These are phyloP conservation scores for Pythium biforme DNA, from an alignment of 352 stramenopile species.

Conservation along the genomic window DNA sequence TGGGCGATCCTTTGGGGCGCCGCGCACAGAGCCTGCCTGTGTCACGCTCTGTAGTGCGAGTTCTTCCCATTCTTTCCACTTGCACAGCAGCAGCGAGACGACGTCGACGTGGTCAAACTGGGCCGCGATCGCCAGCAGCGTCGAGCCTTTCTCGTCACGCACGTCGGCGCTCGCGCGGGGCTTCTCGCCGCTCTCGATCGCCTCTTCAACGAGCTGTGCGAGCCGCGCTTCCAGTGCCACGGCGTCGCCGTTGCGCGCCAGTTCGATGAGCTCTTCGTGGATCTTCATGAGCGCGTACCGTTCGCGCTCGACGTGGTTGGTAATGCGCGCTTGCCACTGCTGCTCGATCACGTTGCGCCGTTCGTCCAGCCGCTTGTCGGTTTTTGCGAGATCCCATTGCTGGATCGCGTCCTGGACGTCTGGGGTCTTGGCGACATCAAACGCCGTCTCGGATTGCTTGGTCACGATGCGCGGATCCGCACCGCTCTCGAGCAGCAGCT, in stretches of 20 bases:
- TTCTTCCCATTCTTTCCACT: constrained; percentile 47
- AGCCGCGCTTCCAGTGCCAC: constrained; percentile 54
- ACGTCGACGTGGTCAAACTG: constrained; percentile 71
- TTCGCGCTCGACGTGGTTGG: constrained; percentile 83
- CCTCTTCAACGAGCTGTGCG: constrained; percentile 73
- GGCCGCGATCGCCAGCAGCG: constrained; percentile 67
- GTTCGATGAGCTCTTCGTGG: constrained; percentile 70
- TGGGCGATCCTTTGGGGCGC: constrained; percentile 21
- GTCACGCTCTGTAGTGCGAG: constrained; percentile 15
- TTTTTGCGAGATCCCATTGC: constrained; percentile 73
- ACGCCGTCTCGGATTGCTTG: constrained; percentile 79
- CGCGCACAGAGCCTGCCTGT: constrained; percentile 23
- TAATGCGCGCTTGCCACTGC: constrained; percentile 85
- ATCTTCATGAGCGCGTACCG: constrained; percentile 80
- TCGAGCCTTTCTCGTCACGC: constrained; percentile 77
- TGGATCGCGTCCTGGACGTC: constrained; percentile 59
- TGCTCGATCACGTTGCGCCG: constrained; percentile 63
- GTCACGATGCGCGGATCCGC: constrained; percentile 68
- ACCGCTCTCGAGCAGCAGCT: constrained; percentile 66
- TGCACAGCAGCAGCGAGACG: constrained; percentile 52
- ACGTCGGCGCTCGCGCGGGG: constrained; percentile 70
- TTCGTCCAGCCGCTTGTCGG: constrained; percentile 62
- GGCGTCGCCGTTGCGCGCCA: constrained; percentile 43
- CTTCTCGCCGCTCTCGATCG: constrained; percentile 50
- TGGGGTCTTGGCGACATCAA: constrained; percentile 82